Conservation (phyloP, 768 basidiomycete genomes). For the Phanerodontia chrysosporium region DNA sequence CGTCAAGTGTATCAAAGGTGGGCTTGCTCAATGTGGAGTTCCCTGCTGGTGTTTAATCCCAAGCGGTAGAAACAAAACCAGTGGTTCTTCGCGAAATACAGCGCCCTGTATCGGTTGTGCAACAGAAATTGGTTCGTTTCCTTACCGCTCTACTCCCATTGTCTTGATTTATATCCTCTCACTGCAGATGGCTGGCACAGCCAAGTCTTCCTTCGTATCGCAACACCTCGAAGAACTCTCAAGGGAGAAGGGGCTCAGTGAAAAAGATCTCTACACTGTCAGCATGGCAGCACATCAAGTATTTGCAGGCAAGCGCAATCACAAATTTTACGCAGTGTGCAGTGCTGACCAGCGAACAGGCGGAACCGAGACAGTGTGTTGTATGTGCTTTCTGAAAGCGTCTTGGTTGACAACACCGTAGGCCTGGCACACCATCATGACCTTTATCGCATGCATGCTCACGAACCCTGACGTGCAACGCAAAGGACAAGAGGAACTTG, state of each 20-base stretch:
- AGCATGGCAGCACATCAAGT: background rate
- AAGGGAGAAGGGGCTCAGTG: background rate
- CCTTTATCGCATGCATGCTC: slow-evolving; percentile 4
- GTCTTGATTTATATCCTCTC: background rate
- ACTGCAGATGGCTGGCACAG: background rate
- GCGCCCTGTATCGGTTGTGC: background rate
- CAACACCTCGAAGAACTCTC: slow-evolving; percentile 1
- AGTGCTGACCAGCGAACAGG: background rate
- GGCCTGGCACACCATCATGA: slow-evolving; percentile 1
- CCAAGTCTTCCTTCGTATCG: background rate
- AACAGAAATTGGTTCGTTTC: background rate
- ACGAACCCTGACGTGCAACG: slow-evolving; percentile 15
- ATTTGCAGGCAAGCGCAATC: background rate
- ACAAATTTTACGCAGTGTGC: background rate
- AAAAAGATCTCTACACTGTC: background rate
- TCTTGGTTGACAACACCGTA: background rate
- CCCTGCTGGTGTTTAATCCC: background rate
- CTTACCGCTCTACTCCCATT: too few species aligned
- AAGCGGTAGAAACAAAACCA: background rate
- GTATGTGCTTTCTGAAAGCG: background rate
- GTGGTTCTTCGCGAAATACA: slow-evolving; percentile 1
- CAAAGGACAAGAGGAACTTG: slow-evolving; percentile 25
- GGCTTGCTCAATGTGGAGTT: background rate
- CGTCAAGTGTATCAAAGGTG: slow-evolving; percentile 3
- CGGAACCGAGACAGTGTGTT: background rate